Base-by-base conservation (phyloP, 116 monocot genomes). In the Iris pallida region DNA sequence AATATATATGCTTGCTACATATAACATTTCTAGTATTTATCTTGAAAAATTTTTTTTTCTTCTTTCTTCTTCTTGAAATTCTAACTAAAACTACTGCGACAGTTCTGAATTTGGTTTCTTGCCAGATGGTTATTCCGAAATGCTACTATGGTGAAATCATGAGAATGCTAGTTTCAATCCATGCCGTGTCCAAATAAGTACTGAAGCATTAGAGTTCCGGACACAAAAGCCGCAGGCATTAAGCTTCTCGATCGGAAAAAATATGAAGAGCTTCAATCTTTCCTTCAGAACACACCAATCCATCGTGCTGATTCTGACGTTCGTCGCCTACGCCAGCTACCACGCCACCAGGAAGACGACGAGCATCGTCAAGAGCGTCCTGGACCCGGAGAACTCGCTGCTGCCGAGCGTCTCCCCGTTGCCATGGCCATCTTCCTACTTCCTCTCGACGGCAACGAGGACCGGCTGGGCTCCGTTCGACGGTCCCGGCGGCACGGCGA, bases 381-480 rank as follows among this genome's bases (percentile, higher is more conserved):
- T 92, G 20, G 88, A 92, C 20, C 91, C 91, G 0, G 44, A 85
- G 44, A 72, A 70, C 19, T 47, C 64, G 0, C 42, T 61, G 9
- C 46, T 75, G 9, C 46, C 72, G 49, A 68, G 73, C 20, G 71
- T 63, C 46, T 55, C 69, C 16, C 65, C 8, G 0, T 53, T 52
- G 7, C 44, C 67, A 47, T 53, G 57, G 7, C 44, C 67, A 47
- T 16, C 30, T 30, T 30, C 30, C 30, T 3, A 30, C 13, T 41
- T 40, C 41, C 16, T 40, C 3, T 41, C 5, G 20, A 12, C 18
- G 7, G 14, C 66, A 11, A 6, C 20, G 0, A 54, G 54, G 5
- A 52, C 48, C 17, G 91, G 91, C 49, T 92, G 88, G 91, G 85
- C 88, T 61, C 91, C 91, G 49, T 92, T 92, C 19, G 59, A 88